A percentile compares a stretch with the other conserved stretches of the same genome.
These are phyloP conservation scores for Corrigiola litoralis DNA, from an alignment of 179 eudicot species.

Conservation along the genomic window DNA sequence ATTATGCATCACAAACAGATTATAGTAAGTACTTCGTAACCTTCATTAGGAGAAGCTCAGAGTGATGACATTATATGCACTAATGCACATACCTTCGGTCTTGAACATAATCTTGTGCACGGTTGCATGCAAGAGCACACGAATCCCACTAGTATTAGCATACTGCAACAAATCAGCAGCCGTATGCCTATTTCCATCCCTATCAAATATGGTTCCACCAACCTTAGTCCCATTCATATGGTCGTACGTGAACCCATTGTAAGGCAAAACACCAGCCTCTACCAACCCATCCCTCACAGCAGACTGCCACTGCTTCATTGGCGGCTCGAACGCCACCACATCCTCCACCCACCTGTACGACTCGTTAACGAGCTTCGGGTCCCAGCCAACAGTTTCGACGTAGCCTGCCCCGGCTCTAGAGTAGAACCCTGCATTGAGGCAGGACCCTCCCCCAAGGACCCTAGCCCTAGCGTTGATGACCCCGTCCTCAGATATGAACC, in stretches of 20 bases:
- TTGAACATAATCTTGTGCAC: slow-evolving; percentile 51
- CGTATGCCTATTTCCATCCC: slow-evolving; percentile 36
- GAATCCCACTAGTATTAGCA: slow-evolving; percentile 31
- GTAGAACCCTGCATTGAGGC: slow-evolving; percentile 92
- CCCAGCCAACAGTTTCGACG: slow-evolving; percentile 53
- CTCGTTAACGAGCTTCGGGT: slow-evolving; percentile 43
- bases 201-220: slow-evolving; percentile 40
- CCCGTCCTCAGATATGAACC: slow-evolving; percentile 46
- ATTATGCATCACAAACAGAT: too few relatives aligned
- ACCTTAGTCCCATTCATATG: slow-evolving; percentile 43
- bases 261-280: slow-evolving; percentile 61
- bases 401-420: slow-evolving; percentile 53
- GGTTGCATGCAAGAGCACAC: slow-evolving; percentile 44
- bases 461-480: slow-evolving; percentile 44
- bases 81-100: slow-evolving; percentile 36
- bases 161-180: slow-evolving; percentile 44
- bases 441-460: slow-evolving; percentile 37
- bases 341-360: slow-evolving; percentile 79
- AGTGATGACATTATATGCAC: too few relatives aligned
- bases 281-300: slow-evolving; percentile 67
- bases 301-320: slow-evolving; percentile 61
- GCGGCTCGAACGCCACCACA: slow-evolving; percentile 63
- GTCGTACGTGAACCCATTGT: slow-evolving; percentile 46
- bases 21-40: too few relatives aligned
- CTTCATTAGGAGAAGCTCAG: too few relatives aligned